These are phyloP conservation scores for Coemansia biformis DNA, from an alignment of 192 early-diverging fungal genomes.

Conservation along the genomic window DNA sequence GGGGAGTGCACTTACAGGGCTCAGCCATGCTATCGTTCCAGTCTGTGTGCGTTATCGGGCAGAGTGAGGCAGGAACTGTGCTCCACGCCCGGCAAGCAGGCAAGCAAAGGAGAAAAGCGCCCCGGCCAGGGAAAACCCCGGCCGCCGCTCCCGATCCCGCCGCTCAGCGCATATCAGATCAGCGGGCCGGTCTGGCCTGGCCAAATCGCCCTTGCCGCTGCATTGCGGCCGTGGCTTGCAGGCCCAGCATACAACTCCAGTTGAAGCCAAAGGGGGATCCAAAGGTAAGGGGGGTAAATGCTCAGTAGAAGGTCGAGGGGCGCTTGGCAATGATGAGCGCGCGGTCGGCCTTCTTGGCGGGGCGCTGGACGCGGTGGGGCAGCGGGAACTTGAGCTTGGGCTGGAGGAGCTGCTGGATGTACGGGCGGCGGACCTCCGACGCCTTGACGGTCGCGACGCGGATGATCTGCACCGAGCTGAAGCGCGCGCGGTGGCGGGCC, in stretches of 20 bases:
- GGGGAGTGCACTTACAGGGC: constrained; percentile 2
- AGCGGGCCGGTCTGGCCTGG: too few relatives aligned
- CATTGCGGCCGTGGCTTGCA: too few relatives aligned
- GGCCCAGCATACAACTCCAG: too few relatives aligned
- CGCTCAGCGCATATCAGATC: too few relatives aligned
- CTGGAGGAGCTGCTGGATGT: constrained; percentile 93
- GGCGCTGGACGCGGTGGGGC: constrained; percentile 89
- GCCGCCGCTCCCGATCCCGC: too few relatives aligned
- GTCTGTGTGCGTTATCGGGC: not conserved
- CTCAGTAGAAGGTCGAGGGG: constrained; percentile 80
- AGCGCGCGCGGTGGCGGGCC: constrained; percentile 96
- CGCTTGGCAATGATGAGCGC: constrained; percentile 85
- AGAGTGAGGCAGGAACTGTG: too few relatives aligned
- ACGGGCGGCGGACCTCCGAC: constrained; percentile 89
- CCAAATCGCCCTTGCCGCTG: too few relatives aligned
- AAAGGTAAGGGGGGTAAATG: too few relatives aligned
- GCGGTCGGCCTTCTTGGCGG: constrained; percentile 75
- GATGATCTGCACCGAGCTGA: constrained; percentile 98
- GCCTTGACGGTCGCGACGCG: constrained; percentile 89
- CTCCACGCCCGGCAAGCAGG: too few relatives aligned
- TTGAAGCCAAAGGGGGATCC: too few relatives aligned
- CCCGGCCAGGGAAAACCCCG: too few relatives aligned
- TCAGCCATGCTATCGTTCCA: not conserved
- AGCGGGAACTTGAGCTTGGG: constrained; percentile 94
- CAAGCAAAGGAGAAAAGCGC: too few relatives aligned